phyloP scores from a whole-genome alignment of 2,329 filamentous ascomycete species.

The Colletotrichum kahawae region DNA sequence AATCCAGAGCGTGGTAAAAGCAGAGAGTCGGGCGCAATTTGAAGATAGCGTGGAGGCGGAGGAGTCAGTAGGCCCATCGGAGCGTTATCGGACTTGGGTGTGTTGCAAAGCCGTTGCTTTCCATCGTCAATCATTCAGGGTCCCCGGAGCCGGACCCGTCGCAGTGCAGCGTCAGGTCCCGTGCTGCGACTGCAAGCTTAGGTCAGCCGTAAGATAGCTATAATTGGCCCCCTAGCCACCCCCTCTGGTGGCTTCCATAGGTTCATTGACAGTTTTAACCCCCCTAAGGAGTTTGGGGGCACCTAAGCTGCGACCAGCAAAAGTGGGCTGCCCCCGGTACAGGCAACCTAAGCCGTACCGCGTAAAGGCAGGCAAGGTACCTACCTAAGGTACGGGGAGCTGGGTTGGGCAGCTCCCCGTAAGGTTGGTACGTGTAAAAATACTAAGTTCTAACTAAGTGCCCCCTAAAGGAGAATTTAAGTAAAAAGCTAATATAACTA shows the following conservation, averaged over 20 bases:
- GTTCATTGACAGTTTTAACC: neutral
- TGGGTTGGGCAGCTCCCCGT: too few species aligned
- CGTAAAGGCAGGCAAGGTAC: neutral
- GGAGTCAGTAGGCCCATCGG: slow-evolving; percentile 24
- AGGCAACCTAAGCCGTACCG: neutral
- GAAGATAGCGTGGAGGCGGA: slow-evolving; percentile 5
- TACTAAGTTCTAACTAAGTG: too few species aligned
- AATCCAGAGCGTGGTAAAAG: slow-evolving; percentile 11
- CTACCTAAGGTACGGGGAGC: neutral
- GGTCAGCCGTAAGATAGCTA: neutral
- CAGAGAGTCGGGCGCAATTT: slow-evolving; percentile 6
- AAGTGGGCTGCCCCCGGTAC: neutral
- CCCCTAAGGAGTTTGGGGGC: neutral
- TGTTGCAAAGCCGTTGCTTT: slow-evolving; percentile 22
- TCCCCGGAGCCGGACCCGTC: slow-evolving; percentile 19
- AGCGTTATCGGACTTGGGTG: slow-evolving; percentile 30
- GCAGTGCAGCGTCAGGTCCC: neutral
- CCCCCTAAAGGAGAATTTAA: too few species aligned
- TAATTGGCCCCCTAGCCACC: neutral
- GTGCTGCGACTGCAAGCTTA: slow-evolving; percentile 1
- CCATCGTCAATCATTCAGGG: slow-evolving; percentile 18
- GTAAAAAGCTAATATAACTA: too few species aligned
- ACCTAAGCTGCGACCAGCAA: neutral
- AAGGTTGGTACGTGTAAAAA: too few species aligned
- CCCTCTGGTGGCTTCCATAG: neutral